Evolutionary conservation across 2,329 filamentous ascomycete species (phyloP).

Genomic region (Plectosphaerella plurivora): DNA sequence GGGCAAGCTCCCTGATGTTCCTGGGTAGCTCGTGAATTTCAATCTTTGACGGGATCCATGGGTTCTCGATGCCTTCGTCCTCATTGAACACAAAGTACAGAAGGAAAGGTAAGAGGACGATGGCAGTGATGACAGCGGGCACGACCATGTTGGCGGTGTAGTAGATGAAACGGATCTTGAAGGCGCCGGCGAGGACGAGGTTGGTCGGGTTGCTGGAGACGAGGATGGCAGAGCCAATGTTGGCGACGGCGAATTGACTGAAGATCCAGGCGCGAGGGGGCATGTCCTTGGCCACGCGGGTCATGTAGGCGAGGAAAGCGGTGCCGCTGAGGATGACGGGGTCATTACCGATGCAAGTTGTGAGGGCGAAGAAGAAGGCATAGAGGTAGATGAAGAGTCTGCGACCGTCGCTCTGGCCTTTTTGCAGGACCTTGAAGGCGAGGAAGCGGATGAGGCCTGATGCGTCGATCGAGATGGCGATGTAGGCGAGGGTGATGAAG

Average conservation of each 20-base stretch:
- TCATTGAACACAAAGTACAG: constrained; percentile 66
- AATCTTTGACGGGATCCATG: constrained; percentile 59
- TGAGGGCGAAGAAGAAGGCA: too few species aligned
- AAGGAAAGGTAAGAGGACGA: constrained; percentile 64
- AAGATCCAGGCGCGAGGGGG: constrained; percentile 70
- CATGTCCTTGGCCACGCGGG: constrained; percentile 67
- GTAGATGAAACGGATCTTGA: constrained; percentile 64
- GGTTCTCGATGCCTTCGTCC: constrained; percentile 25
- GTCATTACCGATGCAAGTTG: constrained; percentile 43
- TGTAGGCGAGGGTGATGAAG: constrained; percentile 70
- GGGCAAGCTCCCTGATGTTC: constrained; percentile 47
- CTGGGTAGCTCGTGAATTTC: constrained; percentile 63
- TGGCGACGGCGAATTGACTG: constrained; percentile 66
- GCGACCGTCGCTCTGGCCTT: constrained; percentile 60
- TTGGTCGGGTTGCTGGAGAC: constrained; percentile 77
- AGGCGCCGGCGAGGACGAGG: constrained; percentile 67
- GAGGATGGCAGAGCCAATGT: constrained; percentile 69
- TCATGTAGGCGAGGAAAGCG: constrained; percentile 73
- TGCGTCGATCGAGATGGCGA: constrained; percentile 72
- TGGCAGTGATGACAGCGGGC: constrained; percentile 61
- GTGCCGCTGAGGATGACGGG: constrained; percentile 71
- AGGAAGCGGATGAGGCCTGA: constrained; percentile 67
- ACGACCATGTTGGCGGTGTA: constrained; percentile 77
- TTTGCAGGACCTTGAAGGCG: constrained; percentile 65
- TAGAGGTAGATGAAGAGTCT: constrained; percentile 69